Evolutionary conservation across 345 rosid genomes (phyloP).

Genomic region (Salix udensis): DNA sequence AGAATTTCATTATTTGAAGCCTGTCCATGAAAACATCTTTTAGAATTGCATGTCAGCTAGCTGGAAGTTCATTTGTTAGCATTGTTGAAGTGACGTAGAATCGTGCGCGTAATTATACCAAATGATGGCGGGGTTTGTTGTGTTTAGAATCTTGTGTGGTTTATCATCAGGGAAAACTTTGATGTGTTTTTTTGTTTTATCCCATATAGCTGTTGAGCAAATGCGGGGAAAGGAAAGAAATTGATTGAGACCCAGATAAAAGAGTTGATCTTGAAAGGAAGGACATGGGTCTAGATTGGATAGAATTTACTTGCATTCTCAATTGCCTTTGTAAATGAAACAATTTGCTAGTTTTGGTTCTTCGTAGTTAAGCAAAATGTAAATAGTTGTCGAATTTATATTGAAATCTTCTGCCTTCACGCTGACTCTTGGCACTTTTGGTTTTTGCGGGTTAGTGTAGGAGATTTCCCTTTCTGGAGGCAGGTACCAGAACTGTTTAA

Average conservation of each 20-base stretch:
- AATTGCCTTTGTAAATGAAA: not conserved
- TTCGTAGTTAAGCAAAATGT: not conserved
- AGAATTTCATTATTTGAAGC: not conserved
- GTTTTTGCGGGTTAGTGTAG: constrained; percentile 51
- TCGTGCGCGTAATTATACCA: not conserved
- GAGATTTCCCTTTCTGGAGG: constrained; percentile 91
- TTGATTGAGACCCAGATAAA: not conserved
- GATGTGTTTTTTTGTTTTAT: not conserved
- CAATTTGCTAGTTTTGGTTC: not conserved
- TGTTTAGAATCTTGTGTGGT: not conserved
- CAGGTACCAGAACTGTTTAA: constrained; percentile 79
- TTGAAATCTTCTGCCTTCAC: not conserved
- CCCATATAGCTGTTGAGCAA: not conserved
- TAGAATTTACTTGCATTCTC: not conserved
- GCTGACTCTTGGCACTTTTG: constrained; percentile 20
- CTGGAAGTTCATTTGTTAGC: not conserved
- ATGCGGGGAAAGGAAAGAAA: not conserved
- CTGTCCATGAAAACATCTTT: not conserved
- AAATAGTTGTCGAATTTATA: not conserved
- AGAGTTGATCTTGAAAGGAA: not conserved
- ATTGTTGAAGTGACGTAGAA: not conserved
- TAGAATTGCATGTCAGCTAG: not conserved
- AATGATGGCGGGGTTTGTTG: not conserved
- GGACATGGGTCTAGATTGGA: not conserved
- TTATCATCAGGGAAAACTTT: not conserved